Base-by-base conservation (phyloP, 257 asterid genomes). In the Rubia yunnanensis region DNA sequence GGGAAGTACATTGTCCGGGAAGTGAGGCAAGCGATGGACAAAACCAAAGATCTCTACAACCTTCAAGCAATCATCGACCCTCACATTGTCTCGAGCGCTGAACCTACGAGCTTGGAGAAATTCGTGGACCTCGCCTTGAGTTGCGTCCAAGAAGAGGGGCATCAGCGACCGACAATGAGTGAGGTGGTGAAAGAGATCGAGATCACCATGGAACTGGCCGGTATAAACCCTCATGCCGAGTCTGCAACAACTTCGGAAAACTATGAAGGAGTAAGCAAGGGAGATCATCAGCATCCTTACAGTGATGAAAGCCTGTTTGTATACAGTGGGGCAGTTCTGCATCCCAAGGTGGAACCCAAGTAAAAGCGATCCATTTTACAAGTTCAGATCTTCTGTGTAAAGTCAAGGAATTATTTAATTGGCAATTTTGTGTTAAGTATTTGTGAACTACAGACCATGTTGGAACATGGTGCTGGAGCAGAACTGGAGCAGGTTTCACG, bases 101-200 rank as follows among this genome's bases (percentile, higher is more conserved):
- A 80, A 0, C 85, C 94, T 27, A 76, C 61, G 64, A 86, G 95
- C 14, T 63, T 90, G 3, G 95, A 94, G 73, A 86, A 77, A 78
- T 78, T 90, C 9, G 86, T 88, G 10, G 92, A 85, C 44, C 64
- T 94, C 32, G 87, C 97, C 14, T 53, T 90, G 68, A 82, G 72
- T 56, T 94, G 99, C 30, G 92, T 85, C 18, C 77, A 80, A 10
- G 97, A 90, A 26, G 14, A 59, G 35, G 95, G 94, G 10, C 57
- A 20, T 3, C 59, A 62, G 31, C 64, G 99, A 54, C 99, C 97
- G 9, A 49, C 76, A 9, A 94, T 94, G 99, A 77, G 84, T 7
- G 89, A 88, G 60, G 99, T 86, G 78, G 95, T 77, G 62, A 94
- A 90, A 66, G 96, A 84, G 83, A 81, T 90, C 0, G 97, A 94